Percentiles rank a stretch among this genome's conserved stretches.
phyloP scores from a whole-genome alignment of 495 filamentous ascomycete species.

The Tuber indicum region DNA sequence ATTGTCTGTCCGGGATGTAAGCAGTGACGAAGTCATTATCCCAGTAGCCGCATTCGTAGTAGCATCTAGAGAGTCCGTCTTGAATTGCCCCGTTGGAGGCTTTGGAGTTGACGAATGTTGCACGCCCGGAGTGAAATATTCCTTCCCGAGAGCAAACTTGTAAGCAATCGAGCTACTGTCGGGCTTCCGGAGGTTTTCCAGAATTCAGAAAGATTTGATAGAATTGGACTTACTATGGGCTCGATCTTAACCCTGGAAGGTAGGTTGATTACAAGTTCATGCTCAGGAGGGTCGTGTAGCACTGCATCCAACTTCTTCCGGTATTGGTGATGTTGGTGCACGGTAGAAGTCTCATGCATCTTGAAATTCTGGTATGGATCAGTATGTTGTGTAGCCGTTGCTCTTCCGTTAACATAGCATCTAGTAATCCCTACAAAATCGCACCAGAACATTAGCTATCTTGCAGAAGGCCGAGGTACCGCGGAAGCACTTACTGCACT shows the following conservation, averaged over 20 bases:
- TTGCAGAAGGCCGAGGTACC: constrained; percentile 7
- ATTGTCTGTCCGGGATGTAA: constrained; percentile 39
- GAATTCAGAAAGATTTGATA: constrained; percentile 12
- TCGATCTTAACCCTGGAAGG: constrained; percentile 64
- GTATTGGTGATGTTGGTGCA: constrained; percentile 72
- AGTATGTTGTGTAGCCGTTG: constrained; percentile 55
- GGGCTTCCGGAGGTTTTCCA: background rate
- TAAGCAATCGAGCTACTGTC: background rate
- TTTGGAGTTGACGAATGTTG: constrained; percentile 24
- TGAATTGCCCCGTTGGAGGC: background rate
- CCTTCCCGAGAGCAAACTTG: constrained; percentile 20
- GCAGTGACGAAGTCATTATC: constrained; percentile 35
- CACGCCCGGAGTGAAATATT: constrained; percentile 32
- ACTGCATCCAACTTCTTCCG: constrained; percentile 58
- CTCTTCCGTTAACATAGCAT: constrained; percentile 64
- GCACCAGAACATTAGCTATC: constrained; percentile 7
- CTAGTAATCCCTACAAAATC: constrained; percentile 41
- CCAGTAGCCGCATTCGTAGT: constrained; percentile 38
- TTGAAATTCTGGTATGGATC: constrained; percentile 66
- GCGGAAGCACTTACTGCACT: constrained; percentile 62
- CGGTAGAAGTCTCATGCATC: constrained; percentile 57
- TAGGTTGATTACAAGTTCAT: constrained; percentile 57
- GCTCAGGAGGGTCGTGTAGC: constrained; percentile 53
- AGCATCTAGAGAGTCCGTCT: constrained; percentile 41
- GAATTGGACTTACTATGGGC: constrained; percentile 51